Percentiles rank a stretch among this genome's conserved stretches.
Conservation (phyloP, 129 eudicot species). For the Artemisia annua region DNA sequence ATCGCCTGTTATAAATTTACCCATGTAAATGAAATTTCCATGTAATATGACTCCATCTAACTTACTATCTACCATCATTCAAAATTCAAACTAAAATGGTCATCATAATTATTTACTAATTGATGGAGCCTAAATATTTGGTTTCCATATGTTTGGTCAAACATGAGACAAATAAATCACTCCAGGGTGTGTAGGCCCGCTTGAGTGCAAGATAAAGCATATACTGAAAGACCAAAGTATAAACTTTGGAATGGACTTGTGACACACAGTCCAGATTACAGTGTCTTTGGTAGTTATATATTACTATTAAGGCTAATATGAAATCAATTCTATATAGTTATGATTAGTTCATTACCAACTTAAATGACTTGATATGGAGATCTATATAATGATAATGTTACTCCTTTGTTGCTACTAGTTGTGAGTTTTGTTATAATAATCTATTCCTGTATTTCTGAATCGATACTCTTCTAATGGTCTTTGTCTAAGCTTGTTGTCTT, state of each 20-base stretch:
- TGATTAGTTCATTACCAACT: not conserved
- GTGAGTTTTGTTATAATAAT: not conserved
- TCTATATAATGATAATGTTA: not conserved
- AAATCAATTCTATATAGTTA: constrained; percentile 2
- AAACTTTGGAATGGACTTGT: not conserved
- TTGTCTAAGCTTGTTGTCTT: not conserved
- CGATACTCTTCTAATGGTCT: not conserved
- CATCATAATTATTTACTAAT: too few relatives aligned
- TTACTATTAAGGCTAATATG: not conserved
- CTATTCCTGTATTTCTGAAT: not conserved
- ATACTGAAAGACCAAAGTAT: not conserved
- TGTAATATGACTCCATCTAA: not conserved
- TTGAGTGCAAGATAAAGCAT: not conserved
- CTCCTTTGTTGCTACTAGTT: not conserved
- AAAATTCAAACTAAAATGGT: not conserved
- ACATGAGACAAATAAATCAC: not conserved
- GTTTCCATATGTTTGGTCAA: not conserved
- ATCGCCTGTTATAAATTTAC: constrained; percentile 60
- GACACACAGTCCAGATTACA: not conserved
- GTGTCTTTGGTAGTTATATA: not conserved
- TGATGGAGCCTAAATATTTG: not conserved
- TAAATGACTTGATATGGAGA: not conserved
- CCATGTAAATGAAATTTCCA: not conserved
- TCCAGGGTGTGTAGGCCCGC: not conserved
- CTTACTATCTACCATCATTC: not conserved